These are phyloP conservation scores for Euclidium syriacum DNA, from an alignment of 345 rosid species.

Conservation along the genomic window DNA sequence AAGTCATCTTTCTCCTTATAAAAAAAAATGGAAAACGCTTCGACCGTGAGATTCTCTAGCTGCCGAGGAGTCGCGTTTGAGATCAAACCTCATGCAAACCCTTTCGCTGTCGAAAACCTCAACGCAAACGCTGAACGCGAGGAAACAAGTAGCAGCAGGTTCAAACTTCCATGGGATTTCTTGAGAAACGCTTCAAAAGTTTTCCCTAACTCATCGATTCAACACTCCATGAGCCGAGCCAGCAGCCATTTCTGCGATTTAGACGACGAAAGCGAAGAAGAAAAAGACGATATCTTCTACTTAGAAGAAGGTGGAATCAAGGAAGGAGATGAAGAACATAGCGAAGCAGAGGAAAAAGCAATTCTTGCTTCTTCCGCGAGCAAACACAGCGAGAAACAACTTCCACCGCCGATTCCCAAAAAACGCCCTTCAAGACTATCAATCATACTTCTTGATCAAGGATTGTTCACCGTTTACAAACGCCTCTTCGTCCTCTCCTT, in stretches of 20 bases:
- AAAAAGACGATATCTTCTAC: slow-evolving; percentile 17
- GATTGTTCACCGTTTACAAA: slow-evolving; percentile 71
- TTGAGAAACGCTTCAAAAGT: slow-evolving; percentile 35
- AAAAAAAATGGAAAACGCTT: slow-evolving; percentile 32
- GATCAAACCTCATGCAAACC: slow-evolving; percentile 49
- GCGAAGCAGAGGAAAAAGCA: slow-evolving; percentile 15
- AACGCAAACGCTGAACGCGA: slow-evolving; percentile 20
- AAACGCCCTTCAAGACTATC: slow-evolving; percentile 53
- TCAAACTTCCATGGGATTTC: slow-evolving; percentile 37
- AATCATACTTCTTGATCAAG: slow-evolving; percentile 75
- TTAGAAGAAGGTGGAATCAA: slow-evolving; percentile 42
- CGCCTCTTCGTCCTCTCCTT: slow-evolving; percentile 50
- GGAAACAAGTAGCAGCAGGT: slow-evolving; percentile 15
- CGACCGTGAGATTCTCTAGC: slow-evolving; percentile 51
- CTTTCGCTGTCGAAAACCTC: slow-evolving; percentile 28
- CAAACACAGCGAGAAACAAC: slow-evolving; percentile 33
- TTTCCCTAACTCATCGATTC: slow-evolving; percentile 38
- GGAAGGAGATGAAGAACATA: slow-evolving; percentile 21
- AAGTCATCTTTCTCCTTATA: neutral
- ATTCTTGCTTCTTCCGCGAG: slow-evolving; percentile 28
- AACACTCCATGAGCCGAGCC: slow-evolving; percentile 41
- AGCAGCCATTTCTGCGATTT: slow-evolving; percentile 80
- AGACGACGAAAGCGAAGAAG: slow-evolving; percentile 34
- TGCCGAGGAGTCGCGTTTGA: slow-evolving; percentile 70
- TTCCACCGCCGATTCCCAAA: slow-evolving; percentile 37